These are phyloP conservation scores for Umbelopsis vinacea DNA, from an alignment of 192 early-diverging fungal genomes.

Conservation along the genomic window DNA sequence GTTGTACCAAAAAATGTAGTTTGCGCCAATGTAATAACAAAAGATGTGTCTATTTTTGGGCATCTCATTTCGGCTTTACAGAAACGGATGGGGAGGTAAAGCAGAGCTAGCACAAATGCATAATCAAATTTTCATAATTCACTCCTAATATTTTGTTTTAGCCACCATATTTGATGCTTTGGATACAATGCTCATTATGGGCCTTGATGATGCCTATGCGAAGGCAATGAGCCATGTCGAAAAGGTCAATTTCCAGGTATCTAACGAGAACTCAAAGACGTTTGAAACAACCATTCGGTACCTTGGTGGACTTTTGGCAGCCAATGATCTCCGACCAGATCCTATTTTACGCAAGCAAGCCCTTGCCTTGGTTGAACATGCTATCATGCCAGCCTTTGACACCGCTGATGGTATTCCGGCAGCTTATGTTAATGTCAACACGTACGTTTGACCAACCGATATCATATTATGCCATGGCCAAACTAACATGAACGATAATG, in stretches of 20 bases:
- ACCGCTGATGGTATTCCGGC: slow-evolving; percentile 65
- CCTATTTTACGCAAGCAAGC: slow-evolving; percentile 67
- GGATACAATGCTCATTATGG: slow-evolving; percentile 89
- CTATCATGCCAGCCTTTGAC: slow-evolving; percentile 73
- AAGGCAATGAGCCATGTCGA: slow-evolving; percentile 23
- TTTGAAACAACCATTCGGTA: slow-evolving; percentile 86
- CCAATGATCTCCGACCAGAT: slow-evolving; percentile 80
- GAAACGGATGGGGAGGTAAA: slow-evolving; percentile 59
- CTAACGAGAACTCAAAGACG: slow-evolving; percentile 53
- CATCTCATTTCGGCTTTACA: slow-evolving; percentile 28
- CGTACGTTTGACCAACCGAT: slow-evolving; percentile 18
- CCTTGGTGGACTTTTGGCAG: slow-evolving; percentile 78
- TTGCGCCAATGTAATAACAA: background rate
- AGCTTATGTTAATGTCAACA: slow-evolving; percentile 57
- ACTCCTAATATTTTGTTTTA: background rate
- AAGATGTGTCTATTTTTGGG: background rate
- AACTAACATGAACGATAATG: background rate
- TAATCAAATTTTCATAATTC: background rate
- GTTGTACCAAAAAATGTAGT: background rate
- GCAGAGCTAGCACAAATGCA: background rate
- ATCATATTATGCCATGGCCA: background rate
- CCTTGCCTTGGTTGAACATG: slow-evolving; percentile 61
- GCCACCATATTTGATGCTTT: slow-evolving; percentile 71
- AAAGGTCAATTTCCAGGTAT: slow-evolving; percentile 54
- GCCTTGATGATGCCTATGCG: slow-evolving; percentile 46